Conservation (phyloP, 2,329 filamentous ascomycete genomes). For the Colletotrichum simmondsii region DNA sequence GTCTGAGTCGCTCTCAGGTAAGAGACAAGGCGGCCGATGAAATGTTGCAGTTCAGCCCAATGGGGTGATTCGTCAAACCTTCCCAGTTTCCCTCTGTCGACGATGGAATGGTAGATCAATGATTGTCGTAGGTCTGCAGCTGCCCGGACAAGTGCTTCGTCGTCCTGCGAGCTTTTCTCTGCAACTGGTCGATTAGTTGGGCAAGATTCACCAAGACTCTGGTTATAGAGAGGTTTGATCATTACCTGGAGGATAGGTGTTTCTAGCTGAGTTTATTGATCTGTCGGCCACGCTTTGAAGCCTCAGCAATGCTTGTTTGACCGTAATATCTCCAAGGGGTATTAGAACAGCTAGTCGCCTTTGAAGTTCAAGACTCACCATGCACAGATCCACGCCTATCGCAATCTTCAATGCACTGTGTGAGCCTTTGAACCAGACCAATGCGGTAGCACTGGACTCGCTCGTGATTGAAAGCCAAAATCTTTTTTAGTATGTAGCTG, state of each 20-base stretch:
- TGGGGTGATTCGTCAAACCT: constrained; percentile 34
- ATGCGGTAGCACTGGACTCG: background rate
- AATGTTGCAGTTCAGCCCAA: constrained; percentile 45
- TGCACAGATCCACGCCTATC: background rate
- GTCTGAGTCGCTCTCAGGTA: constrained; percentile 36
- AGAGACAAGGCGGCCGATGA: constrained; percentile 39
- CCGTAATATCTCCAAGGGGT: background rate
- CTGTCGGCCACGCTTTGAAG: background rate
- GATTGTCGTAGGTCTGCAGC: background rate
- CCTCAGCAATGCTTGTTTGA: background rate
- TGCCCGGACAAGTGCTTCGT: background rate
- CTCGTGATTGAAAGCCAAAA: background rate
- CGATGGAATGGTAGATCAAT: background rate
- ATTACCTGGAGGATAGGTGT: background rate
- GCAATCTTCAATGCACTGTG: background rate
- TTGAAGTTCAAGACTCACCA: background rate
- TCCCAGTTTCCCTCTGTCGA: background rate
- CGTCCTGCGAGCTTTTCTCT: background rate
- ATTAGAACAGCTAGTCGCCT: background rate
- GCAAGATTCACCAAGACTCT: background rate
- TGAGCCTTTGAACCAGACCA: background rate
- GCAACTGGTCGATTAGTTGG: background rate
- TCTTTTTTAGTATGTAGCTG: background rate
- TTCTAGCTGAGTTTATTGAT: background rate
- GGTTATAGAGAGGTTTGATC: background rate